phyloP scores from a whole-genome alignment of 176 grass and related monocot genomes.

The Bromus sterilis region DNA sequence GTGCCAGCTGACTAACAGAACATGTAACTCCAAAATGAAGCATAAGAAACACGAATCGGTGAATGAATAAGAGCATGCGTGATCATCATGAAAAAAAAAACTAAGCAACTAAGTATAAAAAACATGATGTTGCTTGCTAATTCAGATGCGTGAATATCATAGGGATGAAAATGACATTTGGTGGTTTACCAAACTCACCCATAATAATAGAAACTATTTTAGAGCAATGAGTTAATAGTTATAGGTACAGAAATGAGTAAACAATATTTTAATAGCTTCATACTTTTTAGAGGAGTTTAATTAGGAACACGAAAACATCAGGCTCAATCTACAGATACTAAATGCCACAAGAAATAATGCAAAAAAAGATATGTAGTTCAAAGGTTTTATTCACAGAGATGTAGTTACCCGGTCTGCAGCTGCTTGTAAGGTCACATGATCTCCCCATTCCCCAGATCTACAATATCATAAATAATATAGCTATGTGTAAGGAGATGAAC shows the following conservation, averaged over 20 bases:
- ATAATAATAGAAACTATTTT: background rate
- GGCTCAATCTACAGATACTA: background rate
- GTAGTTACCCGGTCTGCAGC: slow-evolving; percentile 91
- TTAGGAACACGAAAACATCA: background rate
- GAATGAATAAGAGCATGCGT: background rate
- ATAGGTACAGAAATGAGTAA: background rate
- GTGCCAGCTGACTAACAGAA: background rate
- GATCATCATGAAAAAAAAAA: background rate
- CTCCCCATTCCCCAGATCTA: slow-evolving; percentile 94
- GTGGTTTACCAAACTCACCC: background rate
- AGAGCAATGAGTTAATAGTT: background rate
- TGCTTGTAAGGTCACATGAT: slow-evolving; percentile 92
- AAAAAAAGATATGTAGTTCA: slow-evolving; percentile 33
- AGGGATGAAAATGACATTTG: background rate
- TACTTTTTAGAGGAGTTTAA: background rate
- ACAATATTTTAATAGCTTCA: background rate
- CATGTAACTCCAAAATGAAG: background rate
- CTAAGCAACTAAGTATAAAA: background rate
- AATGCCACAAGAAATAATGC: slow-evolving; percentile 20
- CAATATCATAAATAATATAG: slow-evolving; percentile 24
- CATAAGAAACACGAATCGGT: background rate
- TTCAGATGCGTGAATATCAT: background rate
- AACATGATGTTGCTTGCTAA: background rate
- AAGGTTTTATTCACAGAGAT: slow-evolving; percentile 24
- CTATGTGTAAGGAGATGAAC: slow-evolving; percentile 8